Conservation (phyloP, 768 basidiomycete genomes). For the Lactarius hatsudake region DNA sequence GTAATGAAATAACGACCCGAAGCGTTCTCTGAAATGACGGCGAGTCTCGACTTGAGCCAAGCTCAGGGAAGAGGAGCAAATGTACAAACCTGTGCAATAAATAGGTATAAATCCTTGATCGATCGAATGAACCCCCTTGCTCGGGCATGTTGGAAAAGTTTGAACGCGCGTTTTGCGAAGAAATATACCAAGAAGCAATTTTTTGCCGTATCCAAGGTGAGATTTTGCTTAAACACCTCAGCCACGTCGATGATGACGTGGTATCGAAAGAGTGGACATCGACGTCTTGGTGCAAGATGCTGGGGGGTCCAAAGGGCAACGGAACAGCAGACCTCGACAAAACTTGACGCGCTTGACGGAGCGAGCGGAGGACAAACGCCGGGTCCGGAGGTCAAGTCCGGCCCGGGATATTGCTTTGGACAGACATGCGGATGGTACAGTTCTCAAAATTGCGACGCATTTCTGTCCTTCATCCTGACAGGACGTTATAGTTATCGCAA, state of each 20-base stretch:
- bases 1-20: conserved; percentile 57
- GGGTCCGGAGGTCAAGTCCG: not conserved
- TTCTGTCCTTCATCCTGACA: not conserved
- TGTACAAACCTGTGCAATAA: conserved; percentile 49
- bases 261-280: conserved; percentile 18
- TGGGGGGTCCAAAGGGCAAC: not conserved
- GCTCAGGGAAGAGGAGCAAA: not conserved
- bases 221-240: conserved; percentile 2
- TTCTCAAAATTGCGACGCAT: not conserved
- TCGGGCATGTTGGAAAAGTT: conserved; percentile 57
- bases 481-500: conserved; percentile 55
- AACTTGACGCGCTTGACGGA: not conserved
- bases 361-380: not conserved
- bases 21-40: conserved; percentile 46
- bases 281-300: not conserved
- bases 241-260: conserved; percentile 18
- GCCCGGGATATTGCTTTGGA: not conserved
- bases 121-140: conserved; percentile 57
- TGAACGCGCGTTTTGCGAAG: conserved; percentile 48
- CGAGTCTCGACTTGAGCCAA: not conserved
- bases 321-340: not conserved
- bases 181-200: conserved; percentile 59
- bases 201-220: conserved; percentile 47
- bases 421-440: conserved; percentile 57
- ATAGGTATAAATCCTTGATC: conserved; percentile 50